Conservation (phyloP, 257 asterid genomes). For the Vinca minor region DNA sequence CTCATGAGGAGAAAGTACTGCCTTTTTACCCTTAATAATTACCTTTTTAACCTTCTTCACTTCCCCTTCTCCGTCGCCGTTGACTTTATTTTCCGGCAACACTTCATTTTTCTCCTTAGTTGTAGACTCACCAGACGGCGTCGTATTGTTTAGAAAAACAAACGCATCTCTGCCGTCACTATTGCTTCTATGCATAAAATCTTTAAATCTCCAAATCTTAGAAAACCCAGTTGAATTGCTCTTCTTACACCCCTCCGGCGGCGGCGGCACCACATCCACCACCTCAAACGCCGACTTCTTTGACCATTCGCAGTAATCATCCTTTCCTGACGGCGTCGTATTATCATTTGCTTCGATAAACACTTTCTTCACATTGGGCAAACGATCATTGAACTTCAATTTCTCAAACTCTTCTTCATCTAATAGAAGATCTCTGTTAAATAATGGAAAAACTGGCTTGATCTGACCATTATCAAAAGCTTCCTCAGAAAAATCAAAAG, state of each 20-base stretch:
- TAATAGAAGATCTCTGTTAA: constrained; percentile 43
- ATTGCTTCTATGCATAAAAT: constrained; percentile 46
- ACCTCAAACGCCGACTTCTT: too few species aligned
- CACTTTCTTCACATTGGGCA: constrained; percentile 48
- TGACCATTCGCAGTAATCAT: constrained; percentile 34
- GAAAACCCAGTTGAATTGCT: constrained; percentile 71
- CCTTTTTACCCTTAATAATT: constrained; percentile 29
- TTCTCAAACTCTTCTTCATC: constrained; percentile 25
- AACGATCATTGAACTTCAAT: constrained; percentile 11
- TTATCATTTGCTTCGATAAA: constrained; percentile 19
- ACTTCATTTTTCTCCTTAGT: constrained; percentile 9
- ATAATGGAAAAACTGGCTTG: constrained; percentile 59
- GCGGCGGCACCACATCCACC: constrained; percentile 29
- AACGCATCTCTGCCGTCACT: constrained; percentile 89
- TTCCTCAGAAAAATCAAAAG: constrained; percentile 76
- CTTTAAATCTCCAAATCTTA: constrained; percentile 57
- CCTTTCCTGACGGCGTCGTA: constrained; percentile 19
- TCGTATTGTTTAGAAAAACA: constrained; percentile 48
- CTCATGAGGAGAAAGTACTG: constrained; percentile 58
- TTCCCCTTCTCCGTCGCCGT: constrained; percentile 15
- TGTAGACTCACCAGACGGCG: too few species aligned
- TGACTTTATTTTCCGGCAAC: constrained; percentile 14
- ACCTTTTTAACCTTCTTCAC: constrained; percentile 27
- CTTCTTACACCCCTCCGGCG: constrained; percentile 38
- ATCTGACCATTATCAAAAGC: constrained; percentile 72